These are phyloP conservation scores for Fomes fomentarius DNA, from an alignment of 1,284 basidiomycete genomes.

Conservation along the genomic window DNA sequence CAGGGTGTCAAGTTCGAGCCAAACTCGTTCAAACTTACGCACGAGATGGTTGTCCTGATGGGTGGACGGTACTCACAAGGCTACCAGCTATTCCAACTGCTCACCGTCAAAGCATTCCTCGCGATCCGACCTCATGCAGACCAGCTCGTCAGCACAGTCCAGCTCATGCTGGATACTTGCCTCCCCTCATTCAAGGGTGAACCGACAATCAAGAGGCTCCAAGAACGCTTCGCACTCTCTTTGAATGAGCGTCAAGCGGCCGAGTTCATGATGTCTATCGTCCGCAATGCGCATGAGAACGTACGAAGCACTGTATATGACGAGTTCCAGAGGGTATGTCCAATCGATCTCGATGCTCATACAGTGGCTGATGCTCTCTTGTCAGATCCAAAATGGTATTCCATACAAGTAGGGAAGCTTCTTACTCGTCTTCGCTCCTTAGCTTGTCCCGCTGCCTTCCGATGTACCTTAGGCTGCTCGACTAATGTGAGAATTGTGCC, in stretches of 20 bases:
- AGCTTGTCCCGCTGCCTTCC: no score
- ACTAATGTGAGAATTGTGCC: no score
- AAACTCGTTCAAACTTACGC: slow-evolving; percentile 95
- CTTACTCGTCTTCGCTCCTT: no score
- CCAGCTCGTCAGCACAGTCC: slow-evolving; percentile 87
- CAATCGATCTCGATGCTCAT: neutral
- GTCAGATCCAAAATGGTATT: slow-evolving; percentile 54
- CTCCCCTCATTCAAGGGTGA: slow-evolving; percentile 98
- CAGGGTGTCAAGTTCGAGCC: slow-evolving; percentile 98
- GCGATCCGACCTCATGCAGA: slow-evolving; percentile 91
- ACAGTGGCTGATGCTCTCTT: neutral
- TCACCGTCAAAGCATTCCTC: slow-evolving; percentile 96
- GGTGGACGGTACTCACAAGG: slow-evolving; percentile 93
- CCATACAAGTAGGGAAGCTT: slow-evolving; percentile 17
- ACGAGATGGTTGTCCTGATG: slow-evolving; percentile 98
- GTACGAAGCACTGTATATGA: slow-evolving; percentile 91
- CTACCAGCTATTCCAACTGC: slow-evolving; percentile 91
- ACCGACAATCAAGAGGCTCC: slow-evolving; percentile 84
- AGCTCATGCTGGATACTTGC: slow-evolving; percentile 94
- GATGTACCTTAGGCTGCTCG: no score
- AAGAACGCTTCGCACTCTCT: slow-evolving; percentile 85
- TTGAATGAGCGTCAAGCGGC: slow-evolving; percentile 91
- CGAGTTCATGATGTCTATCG: slow-evolving; percentile 87
- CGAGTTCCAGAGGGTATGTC: slow-evolving; percentile 82
- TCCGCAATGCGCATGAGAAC: slow-evolving; percentile 95